These are phyloP conservation scores for Venturia nashicola DNA, from an alignment of 2,329 filamentous ascomycete genomes.

Conservation along the genomic window DNA sequence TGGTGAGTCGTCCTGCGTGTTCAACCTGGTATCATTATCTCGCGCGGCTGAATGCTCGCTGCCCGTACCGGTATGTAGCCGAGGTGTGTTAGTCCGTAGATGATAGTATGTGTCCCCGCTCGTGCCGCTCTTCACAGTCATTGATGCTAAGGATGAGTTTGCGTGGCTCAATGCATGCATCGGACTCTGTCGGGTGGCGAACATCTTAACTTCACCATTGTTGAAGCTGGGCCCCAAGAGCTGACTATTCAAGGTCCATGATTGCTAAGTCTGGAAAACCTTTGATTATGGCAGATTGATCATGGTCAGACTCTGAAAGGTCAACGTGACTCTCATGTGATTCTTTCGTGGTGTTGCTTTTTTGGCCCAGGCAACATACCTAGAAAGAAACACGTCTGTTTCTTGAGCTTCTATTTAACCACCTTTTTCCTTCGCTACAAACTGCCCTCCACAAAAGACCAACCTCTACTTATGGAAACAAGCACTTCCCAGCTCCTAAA, in stretches of 20 bases:
- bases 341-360: too few species aligned
- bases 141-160: background rate
- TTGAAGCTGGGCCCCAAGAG: too few species aligned
- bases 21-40: background rate
- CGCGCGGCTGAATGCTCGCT: background rate
- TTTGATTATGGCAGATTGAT: too few species aligned
- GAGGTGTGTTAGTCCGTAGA: background rate
- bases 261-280: too few species aligned
- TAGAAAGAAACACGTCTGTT: too few species aligned
- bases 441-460: background rate
- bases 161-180: background rate
- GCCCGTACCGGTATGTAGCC: background rate
- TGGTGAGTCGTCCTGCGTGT: background rate
- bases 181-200: background rate
- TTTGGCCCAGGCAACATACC: too few species aligned
- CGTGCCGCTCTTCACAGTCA: background rate
- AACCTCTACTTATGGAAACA: background rate
- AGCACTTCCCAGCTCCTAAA: background rate
- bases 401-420: too few species aligned
- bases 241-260: too few species aligned
- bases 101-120: background rate
- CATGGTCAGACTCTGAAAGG: too few species aligned
- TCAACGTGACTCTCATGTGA: too few species aligned
- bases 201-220: too few species aligned
- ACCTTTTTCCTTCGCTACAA: background rate